phyloP scores from a whole-genome alignment of 495 filamentous ascomycete species.

The Oidiodendron maius region DNA sequence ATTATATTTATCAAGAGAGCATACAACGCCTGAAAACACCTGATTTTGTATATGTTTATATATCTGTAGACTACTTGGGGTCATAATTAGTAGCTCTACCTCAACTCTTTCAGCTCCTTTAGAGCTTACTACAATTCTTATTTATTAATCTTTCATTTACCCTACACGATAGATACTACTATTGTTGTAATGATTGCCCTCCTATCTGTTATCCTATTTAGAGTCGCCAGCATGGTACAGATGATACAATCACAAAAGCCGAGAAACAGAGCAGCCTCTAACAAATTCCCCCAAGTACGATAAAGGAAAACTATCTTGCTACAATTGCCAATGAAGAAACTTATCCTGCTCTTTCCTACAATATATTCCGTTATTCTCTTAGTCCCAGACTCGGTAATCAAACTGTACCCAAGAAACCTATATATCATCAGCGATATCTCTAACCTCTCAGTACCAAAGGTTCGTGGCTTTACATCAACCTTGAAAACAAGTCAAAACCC shows the following conservation, averaged over 20 bases:
- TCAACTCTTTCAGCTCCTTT: not conserved
- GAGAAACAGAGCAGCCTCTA: not conserved
- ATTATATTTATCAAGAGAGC: too few species aligned
- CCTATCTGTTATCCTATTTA: not conserved
- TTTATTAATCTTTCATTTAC: too few species aligned
- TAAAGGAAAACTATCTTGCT: slow-evolving; percentile 3
- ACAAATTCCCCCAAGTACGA: slow-evolving; percentile 3
- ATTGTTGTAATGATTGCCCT: not conserved
- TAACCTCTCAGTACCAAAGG: too few species aligned
- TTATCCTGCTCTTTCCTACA: slow-evolving; percentile 6
- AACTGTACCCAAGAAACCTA: not conserved
- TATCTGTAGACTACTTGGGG: not conserved
- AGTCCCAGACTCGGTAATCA: not conserved
- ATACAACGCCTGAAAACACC: not conserved
- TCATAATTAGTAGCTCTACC: not conserved
- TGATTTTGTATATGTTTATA: not conserved
- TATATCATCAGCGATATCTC: too few species aligned
- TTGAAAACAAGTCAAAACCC: too few species aligned
- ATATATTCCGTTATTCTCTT: slow-evolving; percentile 5
- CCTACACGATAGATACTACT: not conserved
- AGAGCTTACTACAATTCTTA: not conserved
- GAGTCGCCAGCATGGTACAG: slow-evolving; percentile 2
- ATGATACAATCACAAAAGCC: slow-evolving; percentile 2
- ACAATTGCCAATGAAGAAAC: slow-evolving; percentile 1
- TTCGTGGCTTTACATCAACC: too few species aligned